Percentiles rank a stretch among this genome's conserved stretches.
These are phyloP conservation scores for Starmerella riodocensis DNA, from an alignment of 805 yeast genomes.

Conservation along the genomic window DNA sequence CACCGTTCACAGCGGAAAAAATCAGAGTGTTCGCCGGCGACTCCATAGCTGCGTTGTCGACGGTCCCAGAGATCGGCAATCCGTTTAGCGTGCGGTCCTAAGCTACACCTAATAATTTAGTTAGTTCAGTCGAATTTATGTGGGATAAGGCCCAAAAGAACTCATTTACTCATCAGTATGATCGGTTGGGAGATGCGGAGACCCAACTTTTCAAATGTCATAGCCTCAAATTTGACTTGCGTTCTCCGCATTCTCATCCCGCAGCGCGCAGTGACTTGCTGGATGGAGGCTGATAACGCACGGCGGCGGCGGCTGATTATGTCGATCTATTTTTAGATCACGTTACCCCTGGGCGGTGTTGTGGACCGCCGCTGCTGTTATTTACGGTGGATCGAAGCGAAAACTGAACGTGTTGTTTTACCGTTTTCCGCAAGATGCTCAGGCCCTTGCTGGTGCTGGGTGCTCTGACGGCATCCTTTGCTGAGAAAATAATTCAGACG, in stretches of 20 bases:
- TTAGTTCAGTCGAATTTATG: neutral
- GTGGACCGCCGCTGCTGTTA: too few relatives aligned
- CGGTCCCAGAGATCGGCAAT: conserved; percentile 22
- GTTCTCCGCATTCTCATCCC: neutral
- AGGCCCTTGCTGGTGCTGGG: neutral
- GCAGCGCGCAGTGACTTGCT: neutral
- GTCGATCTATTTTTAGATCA: neutral
- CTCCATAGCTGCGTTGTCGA: conserved; percentile 23
- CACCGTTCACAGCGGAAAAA: conserved; percentile 36
- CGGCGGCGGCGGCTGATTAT: neutral
- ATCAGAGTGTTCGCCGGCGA: conserved; percentile 34
- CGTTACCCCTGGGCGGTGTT: too few relatives aligned
- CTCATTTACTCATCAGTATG: too few relatives aligned
- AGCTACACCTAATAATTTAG: too few relatives aligned
- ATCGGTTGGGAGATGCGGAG: too few relatives aligned
- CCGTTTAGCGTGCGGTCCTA: conserved; percentile 19
- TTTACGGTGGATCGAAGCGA: too few relatives aligned
- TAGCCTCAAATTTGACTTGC: too few relatives aligned
- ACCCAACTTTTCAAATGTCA: too few relatives aligned
- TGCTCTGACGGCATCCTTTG: conserved; percentile 18
- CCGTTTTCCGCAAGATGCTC: neutral
- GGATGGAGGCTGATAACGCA: too few relatives aligned
- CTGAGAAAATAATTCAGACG: conserved; percentile 31
- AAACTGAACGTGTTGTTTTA: too few relatives aligned
- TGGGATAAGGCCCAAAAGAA: too few relatives aligned